Base-by-base conservation (phyloP, 371 early-diverging fungal genomes). In the Parasitella parasitica region DNA sequence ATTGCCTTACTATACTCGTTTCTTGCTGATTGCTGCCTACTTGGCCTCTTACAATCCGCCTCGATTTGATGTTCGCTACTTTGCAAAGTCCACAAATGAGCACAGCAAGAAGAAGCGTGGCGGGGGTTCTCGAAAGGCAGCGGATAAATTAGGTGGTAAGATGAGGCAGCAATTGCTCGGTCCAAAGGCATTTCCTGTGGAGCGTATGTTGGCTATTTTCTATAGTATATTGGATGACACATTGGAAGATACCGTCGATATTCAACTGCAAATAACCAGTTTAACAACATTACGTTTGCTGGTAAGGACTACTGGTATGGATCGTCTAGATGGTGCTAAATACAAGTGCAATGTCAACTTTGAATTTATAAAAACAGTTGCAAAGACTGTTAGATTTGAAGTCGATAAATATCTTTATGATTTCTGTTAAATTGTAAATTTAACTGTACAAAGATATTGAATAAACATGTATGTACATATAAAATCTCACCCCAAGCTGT, bases 131-230 rank as follows among this genome's bases (percentile, higher is more conserved):
- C 71, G 72, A 18, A 84, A 83, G 64, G 43, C 28, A 8, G 75
- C 67, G 4, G 77, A 71, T 15, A 73, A 75, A 43, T 71, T 71
- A 37, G 69, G 69, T 20, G 79, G 81, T 20, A 84, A 91, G 83
- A 77, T 87, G 66, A 81, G 94, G n/a, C 94, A 91, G 60, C 96
- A 95, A 62, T 76, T 95, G 4, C 72, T 92, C 9, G 97, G 97
- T 0, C 97, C 98, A 0, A 93, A 91, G 64, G 69, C 90, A 4
- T 97, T 96, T 73, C 90, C 92, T 0, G 77, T 97, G 8, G 97
- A 97, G 62, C 88, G 98, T 28, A 87, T 96, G 92, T 72, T 96
- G 66, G 97, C 96, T 30, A 96, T 97, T 36, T 97, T 97, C 75
- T 93, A 94, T 64, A 89, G 90, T 70, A 94, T 96, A 43, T 69